These are phyloP conservation scores for Trifolium subterraneum DNA, from an alignment of 306 rosid genomes.

Conservation along the genomic window DNA sequence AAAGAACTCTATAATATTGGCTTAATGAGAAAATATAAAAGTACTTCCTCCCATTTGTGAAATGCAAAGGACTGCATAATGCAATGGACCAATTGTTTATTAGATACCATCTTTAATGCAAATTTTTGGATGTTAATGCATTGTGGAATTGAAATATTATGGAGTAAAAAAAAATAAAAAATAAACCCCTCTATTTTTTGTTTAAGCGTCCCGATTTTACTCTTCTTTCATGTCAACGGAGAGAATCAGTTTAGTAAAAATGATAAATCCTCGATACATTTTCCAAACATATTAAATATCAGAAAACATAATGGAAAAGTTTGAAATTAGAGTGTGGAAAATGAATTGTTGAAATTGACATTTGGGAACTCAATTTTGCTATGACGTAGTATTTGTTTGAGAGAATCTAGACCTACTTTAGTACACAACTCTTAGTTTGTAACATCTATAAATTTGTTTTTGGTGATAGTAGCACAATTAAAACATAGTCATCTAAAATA, in stretches of 20 bases:
- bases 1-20: background rate
- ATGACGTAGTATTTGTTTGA: slow-evolving; percentile 21
- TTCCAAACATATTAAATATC: slow-evolving; percentile 30
- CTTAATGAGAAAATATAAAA: background rate
- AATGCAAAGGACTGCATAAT: background rate
- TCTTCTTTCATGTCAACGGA: background rate
- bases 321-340: slow-evolving; percentile 55
- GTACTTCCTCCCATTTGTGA: slow-evolving; percentile 12
- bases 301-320: slow-evolving; percentile 12
- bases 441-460: slow-evolving; percentile 24
- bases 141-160: slow-evolving; percentile 18
- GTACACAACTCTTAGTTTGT: slow-evolving; percentile 11
- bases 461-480: background rate
- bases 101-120: slow-evolving; percentile 13
- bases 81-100: too few species aligned
- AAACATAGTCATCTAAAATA: slow-evolving; percentile 37
- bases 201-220: background rate
- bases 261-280: slow-evolving; percentile 16
- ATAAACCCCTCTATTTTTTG: too few species aligned
- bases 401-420: slow-evolving; percentile 29
- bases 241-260: background rate
- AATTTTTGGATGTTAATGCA: background rate
- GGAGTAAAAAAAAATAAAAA: background rate
- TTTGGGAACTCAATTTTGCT: slow-evolving; percentile 31
- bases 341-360: slow-evolving; percentile 45